These are phyloP conservation scores for Naganishia onofrii DNA, from an alignment of 768 basidiomycete genomes.

Conservation along the genomic window DNA sequence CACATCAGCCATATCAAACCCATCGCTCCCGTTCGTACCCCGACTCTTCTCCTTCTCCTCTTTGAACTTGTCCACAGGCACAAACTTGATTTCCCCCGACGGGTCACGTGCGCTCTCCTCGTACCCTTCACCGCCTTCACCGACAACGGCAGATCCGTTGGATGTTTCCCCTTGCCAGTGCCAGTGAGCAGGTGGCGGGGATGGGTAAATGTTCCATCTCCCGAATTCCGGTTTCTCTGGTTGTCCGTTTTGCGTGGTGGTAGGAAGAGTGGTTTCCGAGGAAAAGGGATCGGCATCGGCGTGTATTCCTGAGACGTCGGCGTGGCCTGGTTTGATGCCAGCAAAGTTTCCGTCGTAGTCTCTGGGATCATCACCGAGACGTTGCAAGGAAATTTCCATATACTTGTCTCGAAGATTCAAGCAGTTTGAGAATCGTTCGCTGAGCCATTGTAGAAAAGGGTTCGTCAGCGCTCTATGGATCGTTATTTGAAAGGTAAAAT, in stretches of 20 bases:
- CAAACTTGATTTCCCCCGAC: slow-evolving; percentile 22
- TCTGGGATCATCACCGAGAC: slow-evolving; percentile 89
- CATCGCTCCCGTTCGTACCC: slow-evolving; percentile 33
- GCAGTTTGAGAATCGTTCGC: slow-evolving; percentile 69
- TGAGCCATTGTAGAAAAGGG: slow-evolving; percentile 16
- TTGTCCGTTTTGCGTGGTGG: neutral
- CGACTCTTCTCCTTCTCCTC: slow-evolving; percentile 34
- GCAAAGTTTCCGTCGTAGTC: slow-evolving; percentile 80
- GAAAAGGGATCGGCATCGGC: slow-evolving; percentile 59
- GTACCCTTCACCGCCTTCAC: slow-evolving; percentile 34
- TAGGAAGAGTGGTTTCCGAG: slow-evolving; percentile 23
- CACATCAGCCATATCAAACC: slow-evolving; percentile 69
- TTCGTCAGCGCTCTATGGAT: neutral
- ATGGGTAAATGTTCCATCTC: slow-evolving; percentile 86
- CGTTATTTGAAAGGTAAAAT: neutral
- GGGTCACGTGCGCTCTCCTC: slow-evolving; percentile 20
- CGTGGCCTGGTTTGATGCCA: slow-evolving; percentile 63
- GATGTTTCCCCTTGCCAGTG: slow-evolving; percentile 60
- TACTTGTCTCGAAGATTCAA: slow-evolving; percentile 94
- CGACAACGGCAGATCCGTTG: slow-evolving; percentile 41
- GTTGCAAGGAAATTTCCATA: slow-evolving; percentile 78
- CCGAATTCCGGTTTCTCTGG: slow-evolving; percentile 47
- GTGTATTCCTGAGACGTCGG: slow-evolving; percentile 65
- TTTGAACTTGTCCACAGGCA: slow-evolving; percentile 33
- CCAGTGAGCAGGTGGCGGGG: slow-evolving; percentile 94